Percentiles rank a stretch among this genome's conserved stretches.
These are phyloP conservation scores for Berkeleyomyces rouxiae DNA, from an alignment of 2,329 filamentous ascomycete genomes.

Conservation along the genomic window DNA sequence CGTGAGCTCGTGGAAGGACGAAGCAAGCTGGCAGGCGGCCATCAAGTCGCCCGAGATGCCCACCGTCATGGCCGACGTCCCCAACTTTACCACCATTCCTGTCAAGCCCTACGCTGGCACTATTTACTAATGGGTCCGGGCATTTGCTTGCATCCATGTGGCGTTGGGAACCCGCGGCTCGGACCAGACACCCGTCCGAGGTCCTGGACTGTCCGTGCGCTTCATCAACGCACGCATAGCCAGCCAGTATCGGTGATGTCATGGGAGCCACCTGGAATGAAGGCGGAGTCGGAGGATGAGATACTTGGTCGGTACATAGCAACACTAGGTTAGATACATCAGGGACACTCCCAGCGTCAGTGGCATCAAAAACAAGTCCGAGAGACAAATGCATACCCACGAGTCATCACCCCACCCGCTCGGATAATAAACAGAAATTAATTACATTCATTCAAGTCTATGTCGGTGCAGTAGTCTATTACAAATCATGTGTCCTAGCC, in stretches of 20 bases:
- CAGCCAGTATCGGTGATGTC: not conserved
- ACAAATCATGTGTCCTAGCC: not conserved
- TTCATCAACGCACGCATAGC: too few species aligned
- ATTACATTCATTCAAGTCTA: not conserved
- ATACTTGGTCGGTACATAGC: not conserved
- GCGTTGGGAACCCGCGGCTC: too few species aligned
- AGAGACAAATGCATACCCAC: not conserved
- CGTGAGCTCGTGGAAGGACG: constrained; percentile 20
- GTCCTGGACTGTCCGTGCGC: too few species aligned
- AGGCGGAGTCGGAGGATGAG: not conserved
- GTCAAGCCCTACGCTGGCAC: not conserved
- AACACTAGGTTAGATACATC: too few species aligned
- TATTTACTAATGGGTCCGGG: not conserved
- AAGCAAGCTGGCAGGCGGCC: constrained; percentile 17
- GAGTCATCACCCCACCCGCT: not conserved
- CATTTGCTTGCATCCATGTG: too few species aligned
- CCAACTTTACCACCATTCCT: constrained; percentile 20
- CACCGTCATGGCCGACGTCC: constrained; percentile 20
- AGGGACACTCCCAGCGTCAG: too few species aligned
- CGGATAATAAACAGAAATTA: not conserved
- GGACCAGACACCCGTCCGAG: too few species aligned
- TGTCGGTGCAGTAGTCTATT: not conserved
- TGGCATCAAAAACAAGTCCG: not conserved
- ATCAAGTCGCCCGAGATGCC: not conserved
- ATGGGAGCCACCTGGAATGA: not conserved